Evolutionary conservation across 2,329 filamentous ascomycete genomes (phyloP), one percentile per base, ranked within the genome.

Genomic region (Shiraia sp.): DNA sequence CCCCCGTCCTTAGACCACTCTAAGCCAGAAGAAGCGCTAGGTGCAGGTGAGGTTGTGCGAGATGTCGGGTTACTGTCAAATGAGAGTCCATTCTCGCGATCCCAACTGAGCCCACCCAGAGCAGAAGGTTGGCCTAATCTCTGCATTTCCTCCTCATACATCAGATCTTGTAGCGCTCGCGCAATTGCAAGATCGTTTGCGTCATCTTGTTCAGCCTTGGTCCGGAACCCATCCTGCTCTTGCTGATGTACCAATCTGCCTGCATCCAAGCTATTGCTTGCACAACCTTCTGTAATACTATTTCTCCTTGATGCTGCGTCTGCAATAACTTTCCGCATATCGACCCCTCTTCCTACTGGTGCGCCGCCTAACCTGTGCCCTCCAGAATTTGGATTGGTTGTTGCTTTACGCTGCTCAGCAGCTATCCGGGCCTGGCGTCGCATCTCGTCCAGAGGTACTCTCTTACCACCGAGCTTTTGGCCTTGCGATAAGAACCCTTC

Each of bases 151-250:
- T 95, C 90, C 63, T 95, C 84, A 61, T 95, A 87, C 17, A 93
- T 86, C 13, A 96, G 75, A 59, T 96, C 91, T 74, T 88, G 90
- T 23, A 95, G 75, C 0, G 90, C 90, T 59, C 91, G 83, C 38
- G 90, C 83, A 47, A 96, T 95, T 4, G 91, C 91, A 16, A 81
- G 78, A 41, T 96, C 89, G 57, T 96, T 95, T 3, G 90, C 91
- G 55, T 90, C 86, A 40, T 96, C 90, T 65, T 95, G 88, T 53
- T 95, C 89, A 0, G 89, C 90, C 59, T 88, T 81, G 0, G 90
- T 96, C 46, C 79, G 81, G 72, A 95, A 92, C 0, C 90, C 88
- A 51, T 86, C 55, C 42, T 76, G 76, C 5, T 82, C 82, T 26
- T 85, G 86, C 44, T 88, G 80, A 12, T 83, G 79, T 3, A 78